Conservation (phyloP, 352 stramenopile genomes). For the Phytophthora fragariaefolia region DNA sequence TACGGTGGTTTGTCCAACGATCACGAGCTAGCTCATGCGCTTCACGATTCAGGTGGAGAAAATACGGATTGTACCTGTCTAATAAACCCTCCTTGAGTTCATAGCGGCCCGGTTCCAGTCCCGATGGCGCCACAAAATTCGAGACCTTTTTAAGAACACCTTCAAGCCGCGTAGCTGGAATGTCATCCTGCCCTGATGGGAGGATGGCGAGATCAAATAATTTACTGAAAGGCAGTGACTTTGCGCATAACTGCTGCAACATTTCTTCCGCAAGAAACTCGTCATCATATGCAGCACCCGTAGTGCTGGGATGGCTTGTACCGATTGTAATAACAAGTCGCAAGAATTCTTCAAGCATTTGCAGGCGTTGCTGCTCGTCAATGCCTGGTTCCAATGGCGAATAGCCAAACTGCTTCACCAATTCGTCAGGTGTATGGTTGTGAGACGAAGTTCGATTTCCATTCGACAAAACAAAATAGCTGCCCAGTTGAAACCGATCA, state of each 20-base stretch:
- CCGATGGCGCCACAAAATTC: slow-evolving; percentile 73
- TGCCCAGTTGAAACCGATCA: slow-evolving; percentile 79
- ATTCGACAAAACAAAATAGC: slow-evolving; percentile 59
- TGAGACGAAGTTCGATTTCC: slow-evolving; percentile 16
- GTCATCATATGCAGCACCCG: slow-evolving; percentile 67
- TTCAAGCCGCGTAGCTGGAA: slow-evolving; percentile 74
- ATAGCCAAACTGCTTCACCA: slow-evolving; percentile 53
- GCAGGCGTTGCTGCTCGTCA: slow-evolving; percentile 71
- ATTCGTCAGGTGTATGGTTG: slow-evolving; percentile 20
- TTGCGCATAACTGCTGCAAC: slow-evolving; percentile 84
- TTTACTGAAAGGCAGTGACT: slow-evolving; percentile 83
- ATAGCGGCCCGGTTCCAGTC: slow-evolving; percentile 82
- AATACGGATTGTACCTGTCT: slow-evolving; percentile 89
- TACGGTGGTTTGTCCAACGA: slow-evolving; percentile 82
- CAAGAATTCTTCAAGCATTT: slow-evolving; percentile 87
- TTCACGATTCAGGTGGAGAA: slow-evolving; percentile 86
- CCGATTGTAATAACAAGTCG: slow-evolving; percentile 80
- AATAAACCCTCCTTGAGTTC: slow-evolving; percentile 77
- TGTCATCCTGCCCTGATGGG: slow-evolving; percentile 84
- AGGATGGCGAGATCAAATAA: slow-evolving; percentile 83
- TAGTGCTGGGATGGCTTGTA: slow-evolving; percentile 72
- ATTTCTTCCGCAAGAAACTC: slow-evolving; percentile 86
- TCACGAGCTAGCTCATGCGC: slow-evolving; percentile 82
- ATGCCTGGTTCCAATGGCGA: slow-evolving; percentile 61
- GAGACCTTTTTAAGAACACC: slow-evolving; percentile 66